Percentiles rank a stretch among this genome's conserved stretches.
These are phyloP conservation scores for Fraxinus americana DNA, from an alignment of 257 asterid genomes.

Conservation along the genomic window DNA sequence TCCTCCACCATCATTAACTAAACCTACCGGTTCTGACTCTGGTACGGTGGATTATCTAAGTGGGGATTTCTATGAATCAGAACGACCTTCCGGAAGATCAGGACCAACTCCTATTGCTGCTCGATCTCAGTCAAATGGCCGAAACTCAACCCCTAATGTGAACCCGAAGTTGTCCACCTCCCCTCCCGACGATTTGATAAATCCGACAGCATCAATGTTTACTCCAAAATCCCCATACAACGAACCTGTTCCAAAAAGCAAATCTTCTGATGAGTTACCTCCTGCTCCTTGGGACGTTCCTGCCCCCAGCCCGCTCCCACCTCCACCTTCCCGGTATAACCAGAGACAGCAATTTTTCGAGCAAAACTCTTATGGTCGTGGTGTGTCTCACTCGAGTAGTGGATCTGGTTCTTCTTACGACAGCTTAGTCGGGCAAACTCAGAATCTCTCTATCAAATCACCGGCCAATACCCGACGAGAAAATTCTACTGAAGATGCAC, in stretches of 20 bases:
- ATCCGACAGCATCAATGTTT: slow-evolving; percentile 86
- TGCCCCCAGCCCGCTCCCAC: slow-evolving; percentile 52
- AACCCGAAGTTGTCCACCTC: slow-evolving; percentile 45
- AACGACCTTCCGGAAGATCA: slow-evolving; percentile 48
- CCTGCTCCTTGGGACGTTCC: slow-evolving; percentile 63
- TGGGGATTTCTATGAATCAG: slow-evolving; percentile 68
- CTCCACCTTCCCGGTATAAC: slow-evolving; percentile 78
- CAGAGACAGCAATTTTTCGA: slow-evolving; percentile 86
- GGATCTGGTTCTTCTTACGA: slow-evolving; percentile 77
- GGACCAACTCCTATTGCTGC: slow-evolving; percentile 39
- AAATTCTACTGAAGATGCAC: slow-evolving; percentile 68
- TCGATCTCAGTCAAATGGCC: slow-evolving; percentile 48
- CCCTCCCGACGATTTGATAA: slow-evolving; percentile 63
- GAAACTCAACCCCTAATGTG: slow-evolving; percentile 33
- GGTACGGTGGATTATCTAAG: slow-evolving; percentile 75
- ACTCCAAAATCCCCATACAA: slow-evolving; percentile 43
- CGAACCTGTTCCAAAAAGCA: slow-evolving; percentile 44
- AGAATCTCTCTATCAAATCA: slow-evolving; percentile 69
- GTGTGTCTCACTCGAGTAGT: slow-evolving; percentile 48
- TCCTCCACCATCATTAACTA: slow-evolving; percentile 77
- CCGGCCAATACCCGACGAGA: slow-evolving; percentile 57
- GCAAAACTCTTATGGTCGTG: slow-evolving; percentile 43
- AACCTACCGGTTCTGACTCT: slow-evolving; percentile 51
- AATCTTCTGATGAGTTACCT: slow-evolving; percentile 56
- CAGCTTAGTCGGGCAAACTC: slow-evolving; percentile 65